Evolutionary conservation across 1,139 yeast genomes (phyloP).

Genomic region (Candida tetrigidarum): DNA sequence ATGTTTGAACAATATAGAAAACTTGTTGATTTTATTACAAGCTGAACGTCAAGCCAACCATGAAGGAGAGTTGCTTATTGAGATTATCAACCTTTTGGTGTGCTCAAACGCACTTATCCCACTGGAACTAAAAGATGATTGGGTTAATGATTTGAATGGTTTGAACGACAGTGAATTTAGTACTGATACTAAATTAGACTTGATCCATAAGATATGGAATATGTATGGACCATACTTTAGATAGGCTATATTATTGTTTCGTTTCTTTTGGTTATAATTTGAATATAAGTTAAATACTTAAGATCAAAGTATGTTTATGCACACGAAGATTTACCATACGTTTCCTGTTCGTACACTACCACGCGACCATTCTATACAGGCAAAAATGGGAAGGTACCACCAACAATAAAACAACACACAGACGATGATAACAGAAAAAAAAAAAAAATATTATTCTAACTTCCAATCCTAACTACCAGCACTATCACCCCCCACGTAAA

Average conservation of each 20-base stretch:
- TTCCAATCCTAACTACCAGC: not conserved
- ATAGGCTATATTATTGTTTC: too few species aligned
- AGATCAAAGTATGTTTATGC: too few species aligned
- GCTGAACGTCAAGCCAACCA: constrained; percentile 29
- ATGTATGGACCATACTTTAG: constrained; percentile 49
- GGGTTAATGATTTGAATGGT: constrained; percentile 61
- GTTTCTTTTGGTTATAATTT: too few species aligned
- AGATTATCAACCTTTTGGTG: constrained; percentile 55
- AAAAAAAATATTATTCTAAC: not conserved
- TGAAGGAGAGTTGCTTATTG: constrained; percentile 62
- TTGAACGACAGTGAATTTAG: constrained; percentile 37
- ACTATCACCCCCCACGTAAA: not conserved
- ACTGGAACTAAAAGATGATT: constrained; percentile 44
- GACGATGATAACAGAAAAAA: not conserved
- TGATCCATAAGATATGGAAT: constrained; percentile 59
- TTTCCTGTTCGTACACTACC: constrained; percentile 3
- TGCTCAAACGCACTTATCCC: constrained; percentile 56
- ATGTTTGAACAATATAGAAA: constrained; percentile 61
- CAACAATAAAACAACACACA: not conserved
- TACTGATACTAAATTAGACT: constrained; percentile 39
- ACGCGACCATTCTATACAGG: constrained; percentile 2
- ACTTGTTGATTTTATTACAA: constrained; percentile 41
- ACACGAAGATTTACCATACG: too few species aligned
- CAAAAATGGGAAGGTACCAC: not conserved
- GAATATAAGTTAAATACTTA: too few species aligned